Evolutionary conservation across 139 green algal species (phyloP).

Genomic region (Raphidocelis subcapitata): DNA sequence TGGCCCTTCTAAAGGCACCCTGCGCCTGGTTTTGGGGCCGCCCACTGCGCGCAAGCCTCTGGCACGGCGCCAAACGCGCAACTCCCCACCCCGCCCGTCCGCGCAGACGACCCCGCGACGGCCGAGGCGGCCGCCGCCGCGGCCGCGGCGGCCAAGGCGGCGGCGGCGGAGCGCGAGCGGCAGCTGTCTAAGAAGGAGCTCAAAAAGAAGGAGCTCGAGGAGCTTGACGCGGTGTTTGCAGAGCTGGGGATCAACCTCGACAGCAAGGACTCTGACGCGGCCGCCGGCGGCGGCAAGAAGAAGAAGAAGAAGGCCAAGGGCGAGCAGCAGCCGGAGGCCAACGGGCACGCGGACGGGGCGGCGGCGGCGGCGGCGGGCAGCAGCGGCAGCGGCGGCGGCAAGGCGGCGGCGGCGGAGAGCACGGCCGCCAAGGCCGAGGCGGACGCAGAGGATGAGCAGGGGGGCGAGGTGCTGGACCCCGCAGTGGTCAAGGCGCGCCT

Average conservation of each 20-base stretch:
- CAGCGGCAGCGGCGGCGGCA: not conserved
- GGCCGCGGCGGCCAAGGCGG: not conserved
- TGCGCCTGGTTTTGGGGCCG: too few species aligned
- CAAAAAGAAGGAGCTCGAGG: slow-evolving; percentile 74
- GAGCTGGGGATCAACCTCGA: slow-evolving; percentile 52
- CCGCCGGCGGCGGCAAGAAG: slow-evolving; percentile 37
- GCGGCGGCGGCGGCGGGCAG: not conserved
- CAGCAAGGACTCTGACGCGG: slow-evolving; percentile 7
- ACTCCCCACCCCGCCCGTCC: too few species aligned
- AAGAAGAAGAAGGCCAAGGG: slow-evolving; percentile 54
- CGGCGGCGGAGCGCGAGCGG: slow-evolving; percentile 41
- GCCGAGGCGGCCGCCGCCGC: not conserved
- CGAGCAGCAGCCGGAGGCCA: slow-evolving; percentile 2
- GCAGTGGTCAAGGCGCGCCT: slow-evolving; percentile 48
- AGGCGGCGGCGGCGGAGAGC: slow-evolving; percentile 14
- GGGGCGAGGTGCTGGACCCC: slow-evolving; percentile 35
- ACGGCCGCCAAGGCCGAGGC: slow-evolving; percentile 22
- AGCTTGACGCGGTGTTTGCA: slow-evolving; percentile 57
- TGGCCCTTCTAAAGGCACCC: too few species aligned
- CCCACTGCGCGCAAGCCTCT: too few species aligned
- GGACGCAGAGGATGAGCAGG: too few species aligned
- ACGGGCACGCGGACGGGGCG: not conserved
- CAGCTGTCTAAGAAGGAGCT: slow-evolving; percentile 71
- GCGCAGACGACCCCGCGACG: not conserved
- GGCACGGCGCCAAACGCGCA: too few species aligned